phyloP scores from a whole-genome alignment of 306 rosid species.

The Chamaecrista fasciculata region DNA sequence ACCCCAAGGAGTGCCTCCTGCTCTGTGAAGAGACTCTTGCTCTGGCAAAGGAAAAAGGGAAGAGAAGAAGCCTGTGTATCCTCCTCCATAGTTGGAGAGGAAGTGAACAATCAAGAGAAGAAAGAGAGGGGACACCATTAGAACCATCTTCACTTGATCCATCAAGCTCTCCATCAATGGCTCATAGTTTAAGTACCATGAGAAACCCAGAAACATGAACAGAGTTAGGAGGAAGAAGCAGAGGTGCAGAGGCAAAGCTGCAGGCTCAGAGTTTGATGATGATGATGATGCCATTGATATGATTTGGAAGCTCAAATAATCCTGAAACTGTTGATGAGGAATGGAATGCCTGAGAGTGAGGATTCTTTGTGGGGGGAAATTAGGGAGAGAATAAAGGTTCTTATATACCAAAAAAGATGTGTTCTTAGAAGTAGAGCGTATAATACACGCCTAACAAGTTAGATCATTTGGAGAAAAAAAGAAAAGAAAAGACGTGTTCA shows the following conservation, averaged over 20 bases:
- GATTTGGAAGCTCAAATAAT: neutral
- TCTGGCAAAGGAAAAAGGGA: conserved; percentile 49
- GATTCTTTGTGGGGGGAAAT: conserved; percentile 14
- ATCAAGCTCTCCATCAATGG: conserved; percentile 50
- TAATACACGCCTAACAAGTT: too few relatives aligned
- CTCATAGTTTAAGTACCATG: conserved; percentile 72
- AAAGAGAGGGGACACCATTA: conserved; percentile 57
- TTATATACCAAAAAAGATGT: neutral
- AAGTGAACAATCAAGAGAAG: conserved; percentile 57
- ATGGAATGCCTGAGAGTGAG: neutral
- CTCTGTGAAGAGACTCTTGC: conserved; percentile 54
- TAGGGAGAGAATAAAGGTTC: neutral
- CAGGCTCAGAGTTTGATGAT: conserved; percentile 30
- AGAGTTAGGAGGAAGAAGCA: conserved; percentile 57
- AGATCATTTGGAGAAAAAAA: too few relatives aligned
- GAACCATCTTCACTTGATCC: conserved; percentile 58
- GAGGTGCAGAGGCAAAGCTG: conserved; percentile 57
- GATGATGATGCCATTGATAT: conserved; percentile 29
- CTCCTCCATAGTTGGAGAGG: conserved; percentile 34
- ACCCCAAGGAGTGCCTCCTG: conserved; percentile 90
- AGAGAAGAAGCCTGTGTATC: conserved; percentile 21
- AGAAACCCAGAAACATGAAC: conserved; percentile 47
- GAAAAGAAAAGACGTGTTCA: too few relatives aligned
- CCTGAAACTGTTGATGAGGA: too few relatives aligned
- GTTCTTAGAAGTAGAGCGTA: too few relatives aligned